Evolutionary conservation across 2,329 filamentous ascomycete species (phyloP).

Genomic region (Proliferodiscus dingleyae): DNA sequence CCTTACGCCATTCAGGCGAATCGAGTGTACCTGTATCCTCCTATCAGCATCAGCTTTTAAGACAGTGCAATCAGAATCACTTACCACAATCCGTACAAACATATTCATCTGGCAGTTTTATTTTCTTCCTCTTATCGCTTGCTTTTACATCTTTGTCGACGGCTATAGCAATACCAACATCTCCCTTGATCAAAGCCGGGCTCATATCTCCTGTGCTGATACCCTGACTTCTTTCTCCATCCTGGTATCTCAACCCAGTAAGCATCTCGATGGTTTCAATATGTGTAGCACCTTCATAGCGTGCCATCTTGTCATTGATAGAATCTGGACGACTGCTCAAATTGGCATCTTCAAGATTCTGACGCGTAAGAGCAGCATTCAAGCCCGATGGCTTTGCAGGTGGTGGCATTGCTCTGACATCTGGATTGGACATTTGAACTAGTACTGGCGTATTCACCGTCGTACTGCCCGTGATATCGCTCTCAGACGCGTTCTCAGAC

Average conservation of each 20-base stretch:
- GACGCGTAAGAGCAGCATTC: conserved; percentile 67
- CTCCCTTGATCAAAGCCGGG: conserved; percentile 75
- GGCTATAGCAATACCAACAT: conserved; percentile 80
- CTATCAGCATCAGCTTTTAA: conserved; percentile 4
- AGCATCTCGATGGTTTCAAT: conserved; percentile 90
- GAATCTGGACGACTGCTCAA: conserved; percentile 66
- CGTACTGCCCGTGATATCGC: conserved; percentile 33
- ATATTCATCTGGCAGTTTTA: conserved; percentile 81
- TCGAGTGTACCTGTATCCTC: conserved; percentile 73
- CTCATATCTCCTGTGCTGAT: conserved; percentile 83
- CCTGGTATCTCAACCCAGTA: conserved; percentile 79
- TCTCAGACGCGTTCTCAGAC: conserved; percentile 44
- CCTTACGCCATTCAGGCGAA: conserved; percentile 94
- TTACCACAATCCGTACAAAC: conserved; percentile 89
- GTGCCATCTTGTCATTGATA: conserved; percentile 78
- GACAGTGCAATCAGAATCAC: conserved; percentile 26
- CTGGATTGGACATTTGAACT: conserved; percentile 31
- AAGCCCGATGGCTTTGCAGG: conserved; percentile 57
- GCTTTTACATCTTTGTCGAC: conserved; percentile 68
- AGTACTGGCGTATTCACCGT: conserved; percentile 24
- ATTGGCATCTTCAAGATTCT: conserved; percentile 71
- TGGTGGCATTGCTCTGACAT: conserved; percentile 56
- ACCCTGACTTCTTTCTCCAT: conserved; percentile 82
- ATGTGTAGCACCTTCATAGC: conserved; percentile 71
- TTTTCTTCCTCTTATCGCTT: conserved; percentile 78